Conservation (phyloP, 345 rosid genomes). For the Psidium guajava region DNA sequence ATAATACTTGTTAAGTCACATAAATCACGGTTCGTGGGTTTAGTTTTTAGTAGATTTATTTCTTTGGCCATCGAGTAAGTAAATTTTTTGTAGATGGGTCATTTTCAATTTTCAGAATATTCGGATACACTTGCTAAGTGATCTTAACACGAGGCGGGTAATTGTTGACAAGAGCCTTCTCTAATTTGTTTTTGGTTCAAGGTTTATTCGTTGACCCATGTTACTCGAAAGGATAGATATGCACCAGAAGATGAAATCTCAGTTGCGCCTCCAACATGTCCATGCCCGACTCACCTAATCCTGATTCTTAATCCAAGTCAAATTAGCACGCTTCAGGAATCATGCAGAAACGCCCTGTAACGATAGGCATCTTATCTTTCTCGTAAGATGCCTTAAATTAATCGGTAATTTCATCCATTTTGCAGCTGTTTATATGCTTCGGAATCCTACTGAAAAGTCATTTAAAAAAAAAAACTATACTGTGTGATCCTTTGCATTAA, state of each 20-base stretch:
- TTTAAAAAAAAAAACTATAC: not conserved
- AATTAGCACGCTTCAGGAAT: not conserved
- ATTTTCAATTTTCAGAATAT: not conserved
- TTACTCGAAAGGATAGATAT: not conserved
- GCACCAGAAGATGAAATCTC: not conserved
- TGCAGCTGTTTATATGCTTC: not conserved
- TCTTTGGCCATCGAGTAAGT: not conserved
- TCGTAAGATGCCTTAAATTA: not conserved
- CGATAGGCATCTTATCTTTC: not conserved
- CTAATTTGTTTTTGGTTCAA: not conserved
- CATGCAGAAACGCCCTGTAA: not conserved
- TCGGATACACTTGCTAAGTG: not conserved
- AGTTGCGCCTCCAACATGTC: not conserved
- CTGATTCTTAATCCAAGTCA: not conserved
- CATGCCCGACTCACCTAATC: not conserved
- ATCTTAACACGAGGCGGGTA: not conserved
- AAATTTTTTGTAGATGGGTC: not conserved
- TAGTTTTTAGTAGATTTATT: not conserved
- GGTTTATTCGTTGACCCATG: not conserved
- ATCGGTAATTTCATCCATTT: not conserved
- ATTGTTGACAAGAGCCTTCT: not conserved
- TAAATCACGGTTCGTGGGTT: not conserved
- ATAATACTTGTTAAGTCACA: not conserved
- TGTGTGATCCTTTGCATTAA: not conserved
- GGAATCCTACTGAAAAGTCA: not conserved